Conservation (phyloP, 2,329 filamentous ascomycete species). For the Fusarium multiceps region DNA sequence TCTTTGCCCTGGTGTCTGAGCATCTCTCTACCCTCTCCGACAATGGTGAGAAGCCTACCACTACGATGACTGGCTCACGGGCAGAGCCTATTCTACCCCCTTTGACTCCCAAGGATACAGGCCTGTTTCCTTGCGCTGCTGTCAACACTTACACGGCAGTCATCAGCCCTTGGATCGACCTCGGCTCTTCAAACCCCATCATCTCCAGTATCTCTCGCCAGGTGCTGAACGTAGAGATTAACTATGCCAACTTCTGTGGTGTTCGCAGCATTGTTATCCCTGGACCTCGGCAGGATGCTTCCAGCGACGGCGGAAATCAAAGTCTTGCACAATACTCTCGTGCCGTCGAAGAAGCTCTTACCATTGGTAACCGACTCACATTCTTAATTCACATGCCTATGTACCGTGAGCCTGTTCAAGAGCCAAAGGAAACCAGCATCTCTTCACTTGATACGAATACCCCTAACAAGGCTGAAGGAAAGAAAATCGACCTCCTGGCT, state of each 20-base stretch:
- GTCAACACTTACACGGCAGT: constrained; percentile 81
- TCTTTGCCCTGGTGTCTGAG: constrained; percentile 69
- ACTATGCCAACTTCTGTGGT: constrained; percentile 96
- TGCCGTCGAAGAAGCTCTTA: constrained; percentile 82
- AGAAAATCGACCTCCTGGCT: constrained; percentile 76
- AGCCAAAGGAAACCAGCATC: constrained; percentile 64
- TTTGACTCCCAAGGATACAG: constrained; percentile 83
- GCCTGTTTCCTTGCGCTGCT: constrained; percentile 73
- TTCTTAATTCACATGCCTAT: constrained; percentile 86
- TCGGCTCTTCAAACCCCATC: constrained; percentile 83
- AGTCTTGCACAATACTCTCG: constrained; percentile 82
- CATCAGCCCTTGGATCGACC: constrained; percentile 92
- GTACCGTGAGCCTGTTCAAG: constrained; percentile 75
- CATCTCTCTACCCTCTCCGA: constrained; percentile 63
- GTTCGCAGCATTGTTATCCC: constrained; percentile 84
- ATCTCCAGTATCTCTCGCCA: constrained; percentile 89
- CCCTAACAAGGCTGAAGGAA: constrained; percentile 48
- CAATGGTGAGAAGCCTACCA: constrained; percentile 52
- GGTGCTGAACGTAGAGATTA: constrained; percentile 88
- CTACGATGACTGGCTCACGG: constrained; percentile 58
- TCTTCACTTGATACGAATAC: constrained; percentile 55
- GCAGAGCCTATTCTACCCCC: constrained; percentile 71
- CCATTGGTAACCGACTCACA: constrained; percentile 79
- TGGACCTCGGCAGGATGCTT: constrained; percentile 75
- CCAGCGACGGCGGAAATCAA: constrained; percentile 60